Evolutionary conservation across 768 basidiomycete genomes (phyloP), one percentile per base, ranked within the genome.

Genomic region (Mrakia gelida): DNA sequence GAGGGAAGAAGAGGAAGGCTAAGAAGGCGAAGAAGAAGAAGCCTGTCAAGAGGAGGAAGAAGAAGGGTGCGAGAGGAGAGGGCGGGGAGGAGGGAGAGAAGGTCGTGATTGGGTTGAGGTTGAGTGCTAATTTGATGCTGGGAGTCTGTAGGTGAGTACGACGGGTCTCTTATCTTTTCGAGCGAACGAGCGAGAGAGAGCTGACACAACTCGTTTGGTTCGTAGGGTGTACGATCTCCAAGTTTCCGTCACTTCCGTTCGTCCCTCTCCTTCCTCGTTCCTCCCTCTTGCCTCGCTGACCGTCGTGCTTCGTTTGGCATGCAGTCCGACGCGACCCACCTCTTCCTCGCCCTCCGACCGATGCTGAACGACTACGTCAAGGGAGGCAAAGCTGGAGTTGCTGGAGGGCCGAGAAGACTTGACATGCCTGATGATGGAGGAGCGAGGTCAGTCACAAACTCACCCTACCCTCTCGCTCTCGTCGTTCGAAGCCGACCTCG

Each of bases 51-150:
- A 77, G 8, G 56, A 34, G 3, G 71, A 63, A 52, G 41, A 59
- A 56, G 71, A 65, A 41, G 18, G 38, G 26, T 45, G 26, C 32
- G 23, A 32, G 26, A 43, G 52, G 30, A 23, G 71, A 13, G 23
- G 26, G 26, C 32, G 52, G 30, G 26, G 71, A 13, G 23, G 26
- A 43, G 62, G 41, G 38, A 18, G 70, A 68, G 61, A 71, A 59
- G 45, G 49, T 56, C 62, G 73, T 54, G 2, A 61, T 78, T 16
- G 77, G 77, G 26, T 59, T 78, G 26, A 74, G 77, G 68, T 30
- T 78, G 38, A 73, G 71, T 32, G 77, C 77, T 26, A 75, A 74
- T n/a, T 45, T 78, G 41, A 41, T 78, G 73, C 38, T 78, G 10
- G 77, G 77, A 0, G 77, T 78, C 16, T 61, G 72, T 9, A 68